phyloP scores from a whole-genome alignment of 768 basidiomycete genomes.

The Cyathus striatus region DNA sequence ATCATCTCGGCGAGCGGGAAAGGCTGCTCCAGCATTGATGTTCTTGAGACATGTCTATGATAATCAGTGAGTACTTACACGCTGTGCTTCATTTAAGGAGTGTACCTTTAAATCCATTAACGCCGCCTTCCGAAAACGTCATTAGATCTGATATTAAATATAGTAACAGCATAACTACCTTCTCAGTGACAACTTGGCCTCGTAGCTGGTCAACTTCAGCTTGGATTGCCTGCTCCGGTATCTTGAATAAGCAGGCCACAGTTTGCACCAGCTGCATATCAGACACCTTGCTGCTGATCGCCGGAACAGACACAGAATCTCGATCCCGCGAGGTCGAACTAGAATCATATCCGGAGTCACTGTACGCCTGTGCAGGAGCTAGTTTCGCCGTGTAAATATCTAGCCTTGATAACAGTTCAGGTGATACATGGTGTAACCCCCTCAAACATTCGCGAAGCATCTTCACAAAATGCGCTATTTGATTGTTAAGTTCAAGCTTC shows the following conservation, averaged over 20 bases:
- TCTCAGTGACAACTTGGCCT: slow-evolving; percentile 65
- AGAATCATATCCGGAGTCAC: slow-evolving; percentile 66
- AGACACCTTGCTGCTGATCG: slow-evolving; percentile 40
- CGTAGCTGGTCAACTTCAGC: slow-evolving; percentile 66
- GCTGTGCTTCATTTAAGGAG: neutral
- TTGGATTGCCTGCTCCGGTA: slow-evolving; percentile 63
- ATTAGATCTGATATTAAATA: neutral
- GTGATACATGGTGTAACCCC: slow-evolving; percentile 69
- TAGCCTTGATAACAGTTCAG: slow-evolving; percentile 76
- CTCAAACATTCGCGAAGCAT: slow-evolving; percentile 79
- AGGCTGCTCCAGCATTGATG: slow-evolving; percentile 76
- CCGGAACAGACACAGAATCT: slow-evolving; percentile 39
- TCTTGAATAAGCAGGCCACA: slow-evolving; percentile 70
- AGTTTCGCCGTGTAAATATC: slow-evolving; percentile 84
- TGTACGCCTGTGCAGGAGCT: slow-evolving; percentile 47
- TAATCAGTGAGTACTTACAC: slow-evolving; percentile 5
- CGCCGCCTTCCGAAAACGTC: slow-evolving; percentile 52
- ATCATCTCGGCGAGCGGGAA: slow-evolving; percentile 84
- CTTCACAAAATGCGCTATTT: slow-evolving; percentile 84
- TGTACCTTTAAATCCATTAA: slow-evolving; percentile 80
- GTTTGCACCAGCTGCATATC: slow-evolving; percentile 78
- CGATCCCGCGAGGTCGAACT: slow-evolving; percentile 53
- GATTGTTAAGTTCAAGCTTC: slow-evolving; percentile 90
- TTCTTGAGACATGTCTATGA: slow-evolving; percentile 84
- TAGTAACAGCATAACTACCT: slow-evolving; percentile 37